phyloP scores from a whole-genome alignment of 495 filamentous ascomycete genomes.

The Sphaerosporella brunnea region DNA sequence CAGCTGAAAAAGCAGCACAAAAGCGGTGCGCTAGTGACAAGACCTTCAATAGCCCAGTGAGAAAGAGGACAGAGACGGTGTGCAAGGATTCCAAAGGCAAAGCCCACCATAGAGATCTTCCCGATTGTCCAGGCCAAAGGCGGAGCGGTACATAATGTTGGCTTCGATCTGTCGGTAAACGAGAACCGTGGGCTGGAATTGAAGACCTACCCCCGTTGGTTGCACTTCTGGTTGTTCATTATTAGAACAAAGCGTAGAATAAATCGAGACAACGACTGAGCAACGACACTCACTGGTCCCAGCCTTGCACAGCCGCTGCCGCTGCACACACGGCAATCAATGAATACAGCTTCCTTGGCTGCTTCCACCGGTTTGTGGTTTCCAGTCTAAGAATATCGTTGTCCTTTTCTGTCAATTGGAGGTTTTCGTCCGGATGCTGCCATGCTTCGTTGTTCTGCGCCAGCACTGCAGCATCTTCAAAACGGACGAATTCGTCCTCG shows the following conservation, averaged over 20 bases:
- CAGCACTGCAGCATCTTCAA: background rate
- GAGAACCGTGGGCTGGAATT: no score
- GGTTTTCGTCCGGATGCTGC: background rate
- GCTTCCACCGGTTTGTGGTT: conserved; percentile 49
- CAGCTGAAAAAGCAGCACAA: conserved; percentile 56
- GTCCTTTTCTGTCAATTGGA: background rate
- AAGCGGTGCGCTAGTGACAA: conserved; percentile 50
- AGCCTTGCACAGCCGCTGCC: conserved; percentile 47
- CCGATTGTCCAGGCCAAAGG: background rate
- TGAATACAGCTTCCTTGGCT: conserved; percentile 48
- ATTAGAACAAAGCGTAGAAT: no score
- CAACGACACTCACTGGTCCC: conserved; percentile 35
- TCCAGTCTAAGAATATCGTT: conserved; percentile 39
- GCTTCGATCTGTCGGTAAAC: conserved; percentile 35
- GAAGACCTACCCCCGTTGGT: background rate
- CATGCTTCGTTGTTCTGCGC: background rate
- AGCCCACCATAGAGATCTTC: conserved; percentile 33
- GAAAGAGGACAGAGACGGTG: conserved; percentile 42
- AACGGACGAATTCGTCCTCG: background rate
- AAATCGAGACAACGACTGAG: no score
- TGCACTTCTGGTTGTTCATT: no score
- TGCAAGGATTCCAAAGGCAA: conserved; percentile 36
- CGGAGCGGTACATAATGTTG: conserved; percentile 38
- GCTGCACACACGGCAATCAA: conserved; percentile 43
- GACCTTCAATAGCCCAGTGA: conserved; percentile 40